Percentiles rank a stretch among this genome's conserved stretches.
These are phyloP conservation scores for Xanthoceras sorbifolium DNA, from an alignment of 345 rosid genomes.

Conservation along the genomic window DNA sequence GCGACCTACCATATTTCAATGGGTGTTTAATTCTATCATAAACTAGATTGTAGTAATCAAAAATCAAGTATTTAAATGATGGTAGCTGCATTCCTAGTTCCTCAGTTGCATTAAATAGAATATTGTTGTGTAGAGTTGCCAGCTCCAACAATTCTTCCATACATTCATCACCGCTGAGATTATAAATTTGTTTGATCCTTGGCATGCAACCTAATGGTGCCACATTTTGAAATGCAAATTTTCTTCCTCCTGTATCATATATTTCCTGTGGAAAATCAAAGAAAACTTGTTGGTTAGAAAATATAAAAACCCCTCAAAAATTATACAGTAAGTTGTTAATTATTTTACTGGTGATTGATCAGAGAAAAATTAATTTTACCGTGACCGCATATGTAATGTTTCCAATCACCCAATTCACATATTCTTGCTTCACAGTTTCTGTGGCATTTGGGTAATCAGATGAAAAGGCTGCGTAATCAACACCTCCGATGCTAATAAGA, in stretches of 20 bases:
- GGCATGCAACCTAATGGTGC: constrained; percentile 6
- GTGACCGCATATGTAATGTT: constrained; percentile 25
- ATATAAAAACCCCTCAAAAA: too few species aligned
- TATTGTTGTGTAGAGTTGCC: constrained; percentile 22
- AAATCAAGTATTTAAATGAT: constrained; percentile 29
- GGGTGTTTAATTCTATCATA: constrained; percentile 9
- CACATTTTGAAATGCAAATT: background rate
- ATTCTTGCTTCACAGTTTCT: constrained; percentile 3
- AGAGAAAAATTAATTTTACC: constrained; percentile 16
- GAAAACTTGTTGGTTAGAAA: too few species aligned
- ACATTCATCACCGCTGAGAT: background rate
- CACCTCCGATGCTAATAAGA: constrained; percentile 26
- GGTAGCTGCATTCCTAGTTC: constrained; percentile 20
- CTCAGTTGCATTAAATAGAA: background rate
- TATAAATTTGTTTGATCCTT: background rate
- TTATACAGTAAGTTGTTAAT: too few species aligned
- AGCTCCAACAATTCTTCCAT: background rate
- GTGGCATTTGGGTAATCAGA: background rate
- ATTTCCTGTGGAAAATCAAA: background rate
- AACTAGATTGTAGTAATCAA: constrained; percentile 23
- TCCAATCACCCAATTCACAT: constrained; percentile 30
- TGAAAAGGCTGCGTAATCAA: background rate
- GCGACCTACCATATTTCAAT: constrained; percentile 16
- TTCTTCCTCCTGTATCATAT: background rate
- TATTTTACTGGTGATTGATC: too few species aligned